These are phyloP conservation scores for Aspergillus haitiensis DNA, from an alignment of 495 filamentous ascomycete species.

Conservation along the genomic window DNA sequence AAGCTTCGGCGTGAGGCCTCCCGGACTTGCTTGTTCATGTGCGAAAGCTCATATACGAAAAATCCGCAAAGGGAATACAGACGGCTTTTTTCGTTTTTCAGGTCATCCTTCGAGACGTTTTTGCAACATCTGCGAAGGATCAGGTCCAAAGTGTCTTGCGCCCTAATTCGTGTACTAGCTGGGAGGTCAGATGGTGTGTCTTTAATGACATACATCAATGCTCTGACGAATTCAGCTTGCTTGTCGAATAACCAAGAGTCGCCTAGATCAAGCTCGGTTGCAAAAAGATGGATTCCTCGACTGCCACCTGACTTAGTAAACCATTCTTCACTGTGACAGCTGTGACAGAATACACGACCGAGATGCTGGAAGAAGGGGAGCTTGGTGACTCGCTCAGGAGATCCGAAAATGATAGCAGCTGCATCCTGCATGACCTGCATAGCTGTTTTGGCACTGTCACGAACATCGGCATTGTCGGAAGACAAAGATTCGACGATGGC, in stretches of 20 bases:
- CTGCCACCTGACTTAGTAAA: slow-evolving; percentile 93
- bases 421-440: slow-evolving; percentile 76
- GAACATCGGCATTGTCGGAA: slow-evolving; percentile 73
- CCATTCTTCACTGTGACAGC: slow-evolving; percentile 96
- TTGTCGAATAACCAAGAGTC: slow-evolving; percentile 77
- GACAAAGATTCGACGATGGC: slow-evolving; percentile 84
- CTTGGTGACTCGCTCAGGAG: slow-evolving; percentile 62
- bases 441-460: slow-evolving; percentile 78
- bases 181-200: slow-evolving; percentile 93
- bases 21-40: slow-evolving; percentile 92
- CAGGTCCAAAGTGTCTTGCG: slow-evolving; percentile 76
- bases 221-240: slow-evolving; percentile 80
- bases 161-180: slow-evolving; percentile 76
- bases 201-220: slow-evolving; percentile 93
- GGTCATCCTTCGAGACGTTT: slow-evolving; percentile 70
- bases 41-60: slow-evolving; percentile 81
- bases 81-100: slow-evolving; percentile 63
- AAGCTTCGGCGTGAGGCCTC: slow-evolving; percentile 80
- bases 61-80: slow-evolving; percentile 75
- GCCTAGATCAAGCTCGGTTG: slow-evolving; percentile 76
- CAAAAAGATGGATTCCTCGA: slow-evolving; percentile 79
- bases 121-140: slow-evolving; percentile 75
- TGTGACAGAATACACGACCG: slow-evolving; percentile 80
- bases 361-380: slow-evolving; percentile 82
- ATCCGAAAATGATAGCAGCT: slow-evolving; percentile 78